Conservation (phyloP, 2,329 filamentous ascomycete genomes). For the Colletotrichum endophyticum region DNA sequence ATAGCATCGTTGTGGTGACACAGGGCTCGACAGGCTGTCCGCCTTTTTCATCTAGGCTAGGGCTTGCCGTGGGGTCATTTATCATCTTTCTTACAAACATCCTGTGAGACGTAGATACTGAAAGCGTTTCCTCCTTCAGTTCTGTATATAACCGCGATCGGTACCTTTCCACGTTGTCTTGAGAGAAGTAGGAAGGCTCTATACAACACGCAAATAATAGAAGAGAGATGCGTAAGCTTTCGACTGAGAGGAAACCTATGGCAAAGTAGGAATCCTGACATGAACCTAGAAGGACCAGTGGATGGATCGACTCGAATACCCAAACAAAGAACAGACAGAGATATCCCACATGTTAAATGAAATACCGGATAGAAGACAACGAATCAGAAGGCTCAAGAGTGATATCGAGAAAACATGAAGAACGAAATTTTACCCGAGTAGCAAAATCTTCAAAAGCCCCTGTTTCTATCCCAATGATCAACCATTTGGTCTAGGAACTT, state of each 20-base stretch:
- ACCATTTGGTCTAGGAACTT: background rate
- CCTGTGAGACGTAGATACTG: background rate
- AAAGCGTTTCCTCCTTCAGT: rapidly evolving
- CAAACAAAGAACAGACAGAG: background rate
- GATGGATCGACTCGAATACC: background rate
- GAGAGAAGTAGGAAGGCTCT: background rate
- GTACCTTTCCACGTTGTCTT: background rate
- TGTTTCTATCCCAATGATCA: background rate
- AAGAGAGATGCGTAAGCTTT: rapidly evolving
- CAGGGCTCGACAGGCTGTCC: background rate
- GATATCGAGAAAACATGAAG: background rate
- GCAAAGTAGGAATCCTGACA: background rate
- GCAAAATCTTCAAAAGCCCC: background rate
- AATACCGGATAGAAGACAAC: background rate
- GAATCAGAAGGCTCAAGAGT: background rate
- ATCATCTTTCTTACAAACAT: background rate
- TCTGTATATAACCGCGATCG: background rate
- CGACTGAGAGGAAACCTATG: background rate
- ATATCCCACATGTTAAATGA: rapidly evolving
- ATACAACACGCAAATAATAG: background rate
- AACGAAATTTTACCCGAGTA: rapidly evolving
- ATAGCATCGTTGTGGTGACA: background rate
- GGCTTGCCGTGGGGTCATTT: background rate
- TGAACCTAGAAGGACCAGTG: background rate
- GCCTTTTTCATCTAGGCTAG: background rate